Evolutionary conservation across 495 filamentous ascomycete species (phyloP).

Genomic region (Hypoxylon rickii): DNA sequence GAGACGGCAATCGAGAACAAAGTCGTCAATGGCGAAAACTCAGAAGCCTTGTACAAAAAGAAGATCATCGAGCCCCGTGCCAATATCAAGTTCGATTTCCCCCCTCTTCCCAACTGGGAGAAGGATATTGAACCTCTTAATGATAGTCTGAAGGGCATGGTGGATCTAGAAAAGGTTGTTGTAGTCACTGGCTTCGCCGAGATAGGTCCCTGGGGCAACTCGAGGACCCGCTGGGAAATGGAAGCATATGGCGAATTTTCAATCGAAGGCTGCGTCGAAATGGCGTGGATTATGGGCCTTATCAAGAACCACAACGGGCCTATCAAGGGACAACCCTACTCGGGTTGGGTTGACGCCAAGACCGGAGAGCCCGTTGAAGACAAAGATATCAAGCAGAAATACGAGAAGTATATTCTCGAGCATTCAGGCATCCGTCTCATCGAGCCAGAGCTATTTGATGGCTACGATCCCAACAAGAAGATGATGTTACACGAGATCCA

Average conservation of each 20-base stretch:
- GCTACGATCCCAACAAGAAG: conserved; percentile 98
- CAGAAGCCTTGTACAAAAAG: conserved; percentile 91
- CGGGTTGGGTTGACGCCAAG: conserved; percentile 96
- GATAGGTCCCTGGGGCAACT: conserved; percentile 97
- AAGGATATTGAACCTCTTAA: conserved; percentile 87
- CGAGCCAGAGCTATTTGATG: conserved; percentile 94
- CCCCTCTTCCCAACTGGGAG: conserved; percentile 86
- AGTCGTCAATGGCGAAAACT: conserved; percentile 91
- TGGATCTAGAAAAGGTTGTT: conserved; percentile 95
- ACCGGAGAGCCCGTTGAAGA: conserved; percentile 94
- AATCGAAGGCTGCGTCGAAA: conserved; percentile 95
- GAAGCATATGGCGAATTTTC: conserved; percentile 96
- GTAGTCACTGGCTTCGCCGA: conserved; percentile 97
- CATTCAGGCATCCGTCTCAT: conserved; percentile 98
- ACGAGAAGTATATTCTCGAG: conserved; percentile 94
- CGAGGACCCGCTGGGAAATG: conserved; percentile 98
- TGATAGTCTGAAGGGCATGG: conserved; percentile 89
- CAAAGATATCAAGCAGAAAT: conserved; percentile 95
- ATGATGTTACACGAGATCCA: conserved; percentile 97
- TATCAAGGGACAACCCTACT: conserved; percentile 94
- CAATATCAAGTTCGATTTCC: conserved; percentile 97
- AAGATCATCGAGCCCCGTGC: conserved; percentile 90
- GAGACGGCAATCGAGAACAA: conserved; percentile 98
- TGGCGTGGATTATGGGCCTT: conserved; percentile 99
- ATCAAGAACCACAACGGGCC: conserved; percentile 99